Evolutionary conservation across 129 eudicot species (phyloP).

Genomic region (Sambucus nigra): DNA sequence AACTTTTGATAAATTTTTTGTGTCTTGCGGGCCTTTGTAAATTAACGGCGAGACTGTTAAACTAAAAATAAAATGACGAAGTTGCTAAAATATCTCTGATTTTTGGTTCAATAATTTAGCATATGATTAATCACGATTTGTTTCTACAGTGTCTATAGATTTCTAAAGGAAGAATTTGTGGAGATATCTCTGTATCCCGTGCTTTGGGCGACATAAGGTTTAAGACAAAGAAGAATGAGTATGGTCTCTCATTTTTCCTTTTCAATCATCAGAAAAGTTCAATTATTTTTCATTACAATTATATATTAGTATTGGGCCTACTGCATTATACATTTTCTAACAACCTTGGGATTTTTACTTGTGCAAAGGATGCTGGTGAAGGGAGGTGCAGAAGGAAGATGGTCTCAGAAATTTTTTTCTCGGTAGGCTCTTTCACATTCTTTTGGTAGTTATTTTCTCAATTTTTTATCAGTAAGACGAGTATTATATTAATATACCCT

Average conservation of each 20-base stretch:
- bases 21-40: no score
- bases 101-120: neutral
- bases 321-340: constrained; percentile 5
- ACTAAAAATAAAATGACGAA: no score
- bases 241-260: constrained; percentile 14
- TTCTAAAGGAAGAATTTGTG: constrained; percentile 89
- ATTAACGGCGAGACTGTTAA: no score
- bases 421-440: constrained; percentile 42
- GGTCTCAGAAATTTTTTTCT: constrained; percentile 81
- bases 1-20: no score
- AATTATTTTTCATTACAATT: neutral
- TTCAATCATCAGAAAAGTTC: neutral
- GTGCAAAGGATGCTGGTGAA: constrained; percentile 73
- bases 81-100: no score
- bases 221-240: constrained; percentile 94
- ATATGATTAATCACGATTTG: constrained; percentile 4
- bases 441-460: neutral
- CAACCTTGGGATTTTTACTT: constrained; percentile 6
- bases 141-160: constrained; percentile 36
- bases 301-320: neutral
- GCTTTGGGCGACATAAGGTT: constrained; percentile 96
- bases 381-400: constrained; percentile 83
- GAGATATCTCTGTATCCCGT: constrained; percentile 94
- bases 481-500: no score
- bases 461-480: no score